Conservation (phyloP, 228 moss, liverwort and hornwort genomes). For the Sphagnum magellanicum region DNA sequence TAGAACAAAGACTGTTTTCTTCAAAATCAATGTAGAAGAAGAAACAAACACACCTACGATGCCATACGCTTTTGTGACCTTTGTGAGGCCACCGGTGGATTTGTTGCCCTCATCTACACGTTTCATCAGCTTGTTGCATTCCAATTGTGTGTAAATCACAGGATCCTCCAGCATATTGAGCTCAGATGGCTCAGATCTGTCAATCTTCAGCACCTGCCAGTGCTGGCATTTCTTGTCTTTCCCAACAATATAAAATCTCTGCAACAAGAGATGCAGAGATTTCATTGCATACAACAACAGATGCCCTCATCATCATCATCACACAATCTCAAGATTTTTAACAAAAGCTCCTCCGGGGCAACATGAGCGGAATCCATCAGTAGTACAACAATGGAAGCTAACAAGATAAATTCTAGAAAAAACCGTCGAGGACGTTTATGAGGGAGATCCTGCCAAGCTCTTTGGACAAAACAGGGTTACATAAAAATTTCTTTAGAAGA, state of each 20-base stretch:
- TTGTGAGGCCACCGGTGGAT: slow-evolving; percentile 71
- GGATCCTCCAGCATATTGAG: slow-evolving; percentile 88
- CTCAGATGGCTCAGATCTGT: slow-evolving; percentile 82
- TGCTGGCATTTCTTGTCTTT: slow-evolving; percentile 78
- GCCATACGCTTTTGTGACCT: slow-evolving; percentile 85
- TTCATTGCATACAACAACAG: too few relatives aligned
- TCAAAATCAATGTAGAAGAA: background rate
- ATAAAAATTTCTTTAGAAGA: too few relatives aligned
- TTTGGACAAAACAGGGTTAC: too few relatives aligned
- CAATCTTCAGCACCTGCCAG: slow-evolving; percentile 95
- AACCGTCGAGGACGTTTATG: too few relatives aligned
- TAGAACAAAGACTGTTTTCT: too few relatives aligned
- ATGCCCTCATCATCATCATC: too few relatives aligned
- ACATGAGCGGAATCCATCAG: too few relatives aligned
- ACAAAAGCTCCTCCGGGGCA: too few relatives aligned
- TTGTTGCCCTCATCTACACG: slow-evolving; percentile 86
- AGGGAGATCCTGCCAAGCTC: too few relatives aligned
- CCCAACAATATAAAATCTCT: slow-evolving; percentile 85
- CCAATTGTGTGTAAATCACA: slow-evolving; percentile 76
- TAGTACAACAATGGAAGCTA: too few relatives aligned
- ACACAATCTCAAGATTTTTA: too few relatives aligned
- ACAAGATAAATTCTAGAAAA: too few relatives aligned
- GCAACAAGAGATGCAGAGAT: slow-evolving; percentile 3
- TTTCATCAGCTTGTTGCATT: slow-evolving; percentile 68
- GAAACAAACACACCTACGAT: slow-evolving; percentile 59